Percentiles rank a stretch among this genome's conserved stretches.
Conservation (phyloP, 1,139 yeast genomes). For the Petasospora fabianii region DNA sequence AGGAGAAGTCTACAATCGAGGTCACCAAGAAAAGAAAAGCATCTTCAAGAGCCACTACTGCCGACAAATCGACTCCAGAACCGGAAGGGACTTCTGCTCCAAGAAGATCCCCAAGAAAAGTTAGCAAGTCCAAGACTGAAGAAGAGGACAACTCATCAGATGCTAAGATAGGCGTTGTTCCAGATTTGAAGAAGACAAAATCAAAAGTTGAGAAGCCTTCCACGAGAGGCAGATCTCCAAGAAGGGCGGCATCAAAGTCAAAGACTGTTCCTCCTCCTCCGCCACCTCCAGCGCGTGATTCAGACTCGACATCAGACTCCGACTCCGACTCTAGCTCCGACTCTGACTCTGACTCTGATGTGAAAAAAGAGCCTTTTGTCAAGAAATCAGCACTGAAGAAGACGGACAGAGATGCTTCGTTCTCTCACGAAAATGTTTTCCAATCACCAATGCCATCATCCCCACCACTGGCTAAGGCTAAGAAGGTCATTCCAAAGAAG, state of each 20-base stretch:
- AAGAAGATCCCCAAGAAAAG: slow-evolving; percentile 20
- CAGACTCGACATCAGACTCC: background rate
- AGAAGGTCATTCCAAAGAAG: slow-evolving; percentile 24
- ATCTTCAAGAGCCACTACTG: slow-evolving; percentile 1
- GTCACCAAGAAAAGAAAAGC: slow-evolving; percentile 6
- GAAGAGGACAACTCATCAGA: background rate
- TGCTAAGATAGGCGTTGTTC: slow-evolving; percentile 14
- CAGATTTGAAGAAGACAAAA: slow-evolving; percentile 11
- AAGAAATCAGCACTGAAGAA: too few species aligned
- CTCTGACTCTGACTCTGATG: slow-evolving; percentile 1
- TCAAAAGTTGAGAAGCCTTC: slow-evolving; percentile 3
- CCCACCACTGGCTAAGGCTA: slow-evolving; percentile 14
- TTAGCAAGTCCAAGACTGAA: slow-evolving; percentile 6
- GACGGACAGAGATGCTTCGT: slow-evolving; percentile 29
- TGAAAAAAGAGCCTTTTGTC: background rate
- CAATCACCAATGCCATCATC: slow-evolving; percentile 30
- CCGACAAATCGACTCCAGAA: slow-evolving; percentile 1
- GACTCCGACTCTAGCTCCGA: slow-evolving; percentile 3
- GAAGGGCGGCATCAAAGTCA: slow-evolving; percentile 2
- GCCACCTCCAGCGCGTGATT: background rate
- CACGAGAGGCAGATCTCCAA: slow-evolving; percentile 19
- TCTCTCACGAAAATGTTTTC: slow-evolving; percentile 40
- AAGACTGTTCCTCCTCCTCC: background rate
- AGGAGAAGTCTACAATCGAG: background rate
- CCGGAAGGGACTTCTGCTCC: slow-evolving; percentile 6